Conservation (phyloP, 2,329 filamentous ascomycete genomes). For the Zasmidium angulare region DNA sequence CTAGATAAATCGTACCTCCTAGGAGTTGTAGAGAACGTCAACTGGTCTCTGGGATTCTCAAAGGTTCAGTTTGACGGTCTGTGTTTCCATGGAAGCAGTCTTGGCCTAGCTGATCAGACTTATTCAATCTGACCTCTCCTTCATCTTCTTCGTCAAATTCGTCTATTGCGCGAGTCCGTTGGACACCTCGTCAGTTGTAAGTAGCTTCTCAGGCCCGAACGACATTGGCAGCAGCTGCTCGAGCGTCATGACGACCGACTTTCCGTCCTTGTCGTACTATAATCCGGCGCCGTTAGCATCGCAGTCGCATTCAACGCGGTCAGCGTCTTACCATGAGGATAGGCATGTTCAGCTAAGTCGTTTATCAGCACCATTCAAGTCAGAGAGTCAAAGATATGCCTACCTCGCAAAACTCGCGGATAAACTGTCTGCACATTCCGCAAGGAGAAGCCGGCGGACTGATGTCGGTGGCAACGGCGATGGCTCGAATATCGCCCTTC, state of each 20-base stretch:
- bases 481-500: conserved; percentile 64
- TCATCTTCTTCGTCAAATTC: no score
- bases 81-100: no score
- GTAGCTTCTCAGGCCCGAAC: conserved; percentile 53
- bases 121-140: no score
- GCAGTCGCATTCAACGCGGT: background rate
- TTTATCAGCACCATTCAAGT: background rate
- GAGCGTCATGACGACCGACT: conserved; percentile 68
- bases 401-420: conserved; percentile 50
- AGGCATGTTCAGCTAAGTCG: conserved; percentile 53
- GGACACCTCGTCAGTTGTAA: conserved; percentile 29
- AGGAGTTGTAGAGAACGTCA: no score
- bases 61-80: no score
- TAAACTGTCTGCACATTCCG: conserved; percentile 91
- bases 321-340: conserved; percentile 69
- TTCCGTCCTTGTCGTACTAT: conserved; percentile 72
- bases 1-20: background rate
- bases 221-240: conserved; percentile 59
- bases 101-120: no score
- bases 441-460: conserved; percentile 61
- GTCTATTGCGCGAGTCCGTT: conserved; percentile 11
- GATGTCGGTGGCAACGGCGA: conserved; percentile 82
- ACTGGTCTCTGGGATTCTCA: no score
- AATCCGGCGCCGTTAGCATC: background rate
- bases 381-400: background rate